A percentile compares a stretch with the other conserved stretches of the same genome.
phyloP scores from a whole-genome alignment of 1,284 basidiomycete species.

The Cryptococcus neoformans region DNA sequence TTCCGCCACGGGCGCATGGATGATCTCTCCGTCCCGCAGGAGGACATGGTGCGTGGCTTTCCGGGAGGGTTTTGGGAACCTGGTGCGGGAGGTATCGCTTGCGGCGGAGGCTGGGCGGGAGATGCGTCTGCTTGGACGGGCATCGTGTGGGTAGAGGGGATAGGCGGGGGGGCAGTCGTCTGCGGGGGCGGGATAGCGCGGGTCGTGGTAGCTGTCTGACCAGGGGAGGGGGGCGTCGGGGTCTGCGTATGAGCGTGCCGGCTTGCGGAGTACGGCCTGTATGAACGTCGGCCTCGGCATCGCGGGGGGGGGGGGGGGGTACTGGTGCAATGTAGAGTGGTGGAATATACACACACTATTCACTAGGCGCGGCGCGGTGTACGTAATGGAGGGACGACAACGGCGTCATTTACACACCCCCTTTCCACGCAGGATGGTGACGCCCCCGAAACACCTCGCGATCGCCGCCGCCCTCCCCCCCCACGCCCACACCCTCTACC shows the following conservation, averaged over 20 bases:
- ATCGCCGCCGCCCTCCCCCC: conserved; percentile 9
- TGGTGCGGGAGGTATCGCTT: conserved; percentile 1
- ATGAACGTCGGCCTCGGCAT: conserved; percentile 45
- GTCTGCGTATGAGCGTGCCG: conserved; percentile 40
- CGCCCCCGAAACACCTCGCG: conserved; percentile 23
- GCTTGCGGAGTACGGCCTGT: conserved; percentile 37
- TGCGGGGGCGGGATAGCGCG: conserved; percentile 9
- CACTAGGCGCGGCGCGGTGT: no score
- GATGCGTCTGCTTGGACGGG: conserved; percentile 15
- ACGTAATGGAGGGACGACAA: no score
- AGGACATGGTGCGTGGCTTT: conserved; percentile 19
- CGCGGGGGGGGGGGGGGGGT: background rate
- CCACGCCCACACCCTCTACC: conserved; percentile 31
- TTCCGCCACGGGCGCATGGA: conserved; percentile 3
- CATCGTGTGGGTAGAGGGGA: background rate
- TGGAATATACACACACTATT: no score
- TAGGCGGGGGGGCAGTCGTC: background rate
- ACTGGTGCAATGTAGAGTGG: no score
- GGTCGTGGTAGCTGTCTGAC: conserved; percentile 19
- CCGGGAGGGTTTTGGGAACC: conserved; percentile 28
- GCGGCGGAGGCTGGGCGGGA: conserved; percentile 7
- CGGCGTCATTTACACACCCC: no score
- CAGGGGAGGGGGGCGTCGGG: conserved; percentile 30
- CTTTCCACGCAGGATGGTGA: no score
- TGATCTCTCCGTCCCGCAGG: conserved; percentile 15